Evolutionary conservation across 2,329 filamentous ascomycete species (phyloP).

Genomic region (Nannizziopsis barbatae): DNA sequence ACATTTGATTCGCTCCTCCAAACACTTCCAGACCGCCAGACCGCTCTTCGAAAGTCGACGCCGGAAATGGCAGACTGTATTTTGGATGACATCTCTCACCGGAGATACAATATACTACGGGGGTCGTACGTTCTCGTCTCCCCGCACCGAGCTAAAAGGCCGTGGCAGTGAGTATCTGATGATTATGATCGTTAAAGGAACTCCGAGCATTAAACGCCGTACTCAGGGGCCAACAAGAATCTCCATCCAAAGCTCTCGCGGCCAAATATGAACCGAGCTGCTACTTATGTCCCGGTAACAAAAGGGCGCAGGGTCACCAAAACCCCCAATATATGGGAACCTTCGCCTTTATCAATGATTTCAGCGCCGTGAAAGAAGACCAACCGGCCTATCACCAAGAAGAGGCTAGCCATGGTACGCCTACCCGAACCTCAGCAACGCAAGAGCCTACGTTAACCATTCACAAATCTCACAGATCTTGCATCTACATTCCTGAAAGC

Average conservation of each 20-base stretch:
- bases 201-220: background rate
- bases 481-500: constrained; percentile 68
- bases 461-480: constrained; percentile 28
- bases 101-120: constrained; percentile 82
- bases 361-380: constrained; percentile 87
- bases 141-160: constrained; percentile 88
- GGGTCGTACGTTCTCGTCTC: constrained; percentile 91
- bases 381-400: constrained; percentile 64
- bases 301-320: constrained; percentile 69
- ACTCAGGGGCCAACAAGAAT: constrained; percentile 63
- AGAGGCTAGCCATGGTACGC: constrained; percentile 36
- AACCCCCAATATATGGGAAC: constrained; percentile 82
- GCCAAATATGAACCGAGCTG: constrained; percentile 84
- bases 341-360: constrained; percentile 95
- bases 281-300: constrained; percentile 88
- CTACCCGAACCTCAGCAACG: background rate
- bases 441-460: background rate
- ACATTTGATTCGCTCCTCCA: background rate
- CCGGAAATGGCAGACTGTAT: constrained; percentile 57
- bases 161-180: constrained; percentile 70
- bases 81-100: constrained; percentile 91
- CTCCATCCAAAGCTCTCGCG: constrained; percentile 53
- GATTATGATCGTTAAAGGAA: background rate
- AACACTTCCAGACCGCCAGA: background rate
- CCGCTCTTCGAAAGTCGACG: too few species aligned